Percentiles rank a stretch among this genome's conserved stretches.
Evolutionary conservation across 1,284 basidiomycete species (phyloP).

Genomic region (Flammula alnicola): DNA sequence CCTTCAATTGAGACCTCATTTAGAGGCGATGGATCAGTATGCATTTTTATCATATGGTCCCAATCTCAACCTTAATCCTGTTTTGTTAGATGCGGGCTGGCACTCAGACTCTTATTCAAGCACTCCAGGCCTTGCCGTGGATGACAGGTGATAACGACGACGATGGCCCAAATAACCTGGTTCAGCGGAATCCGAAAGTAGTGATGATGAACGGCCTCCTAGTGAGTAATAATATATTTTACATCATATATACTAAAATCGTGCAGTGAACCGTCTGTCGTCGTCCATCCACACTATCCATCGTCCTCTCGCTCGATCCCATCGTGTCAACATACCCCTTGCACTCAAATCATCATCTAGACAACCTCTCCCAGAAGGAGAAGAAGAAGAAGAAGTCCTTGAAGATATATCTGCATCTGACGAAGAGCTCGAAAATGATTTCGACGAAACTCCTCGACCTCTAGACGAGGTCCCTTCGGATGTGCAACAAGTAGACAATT

Average conservation of each 20-base stretch:
- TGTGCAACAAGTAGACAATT: slow-evolving; percentile 14
- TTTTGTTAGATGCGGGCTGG: slow-evolving; percentile 72
- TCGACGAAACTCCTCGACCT: slow-evolving; percentile 59
- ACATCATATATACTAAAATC: slow-evolving; percentile 6
- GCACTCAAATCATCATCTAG: slow-evolving; percentile 22
- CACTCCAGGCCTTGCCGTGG: slow-evolving; percentile 81
- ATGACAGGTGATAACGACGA: slow-evolving; percentile 70
- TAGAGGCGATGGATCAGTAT: slow-evolving; percentile 69
- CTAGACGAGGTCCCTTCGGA: slow-evolving; percentile 34
- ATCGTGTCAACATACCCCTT: slow-evolving; percentile 44
- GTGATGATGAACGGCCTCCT: slow-evolving; percentile 52
- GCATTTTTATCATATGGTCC: slow-evolving; percentile 30
- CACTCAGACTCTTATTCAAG: slow-evolving; percentile 85
- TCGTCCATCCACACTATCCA: slow-evolving; percentile 88
- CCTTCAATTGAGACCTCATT: slow-evolving; percentile 53
- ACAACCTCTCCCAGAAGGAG: slow-evolving; percentile 31
- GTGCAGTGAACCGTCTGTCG: slow-evolving; percentile 51
- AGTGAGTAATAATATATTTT: slow-evolving; percentile 24
- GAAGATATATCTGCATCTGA: slow-evolving; percentile 39
- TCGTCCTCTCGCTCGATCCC: slow-evolving; percentile 74
- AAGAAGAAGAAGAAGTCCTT: slow-evolving; percentile 36
- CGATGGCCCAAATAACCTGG: slow-evolving; percentile 51
- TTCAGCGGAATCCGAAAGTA: slow-evolving; percentile 57
- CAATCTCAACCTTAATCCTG: slow-evolving; percentile 19
- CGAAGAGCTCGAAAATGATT: slow-evolving; percentile 51